Conservation (phyloP, 164 flowering plant genomes). For the Piper longum region DNA sequence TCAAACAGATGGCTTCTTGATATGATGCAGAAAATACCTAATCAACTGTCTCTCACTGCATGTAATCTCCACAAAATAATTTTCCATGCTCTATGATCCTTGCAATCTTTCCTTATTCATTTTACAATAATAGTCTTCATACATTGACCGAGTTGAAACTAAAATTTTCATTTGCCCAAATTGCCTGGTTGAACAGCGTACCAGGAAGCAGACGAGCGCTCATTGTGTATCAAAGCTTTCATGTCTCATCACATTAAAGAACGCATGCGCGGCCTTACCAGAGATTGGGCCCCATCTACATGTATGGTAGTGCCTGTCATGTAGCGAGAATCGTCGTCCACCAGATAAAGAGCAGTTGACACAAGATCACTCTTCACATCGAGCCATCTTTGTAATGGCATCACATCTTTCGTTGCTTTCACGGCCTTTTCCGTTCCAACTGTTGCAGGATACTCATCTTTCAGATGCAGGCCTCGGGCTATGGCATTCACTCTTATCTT, state of each 20-base stretch:
- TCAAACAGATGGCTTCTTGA: too few species aligned
- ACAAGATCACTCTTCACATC: conserved; percentile 62
- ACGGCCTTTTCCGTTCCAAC: conserved; percentile 62
- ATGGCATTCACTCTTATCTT: conserved; percentile 75
- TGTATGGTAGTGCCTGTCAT: conserved; percentile 82
- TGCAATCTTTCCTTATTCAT: too few species aligned
- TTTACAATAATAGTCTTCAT: too few species aligned
- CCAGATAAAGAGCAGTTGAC: conserved; percentile 62
- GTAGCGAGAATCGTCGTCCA: conserved; percentile 75
- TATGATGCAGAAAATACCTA: too few species aligned
- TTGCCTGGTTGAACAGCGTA: too few species aligned
- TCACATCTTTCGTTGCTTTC: conserved; percentile 38
- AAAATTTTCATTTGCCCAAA: too few species aligned
- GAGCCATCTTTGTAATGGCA: conserved; percentile 75
- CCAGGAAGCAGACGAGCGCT: too few species aligned
- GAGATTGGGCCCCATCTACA: conserved; percentile 85
- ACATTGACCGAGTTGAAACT: too few species aligned
- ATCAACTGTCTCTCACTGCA: too few species aligned
- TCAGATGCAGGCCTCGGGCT: conserved; percentile 63
- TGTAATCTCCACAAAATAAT: too few species aligned
- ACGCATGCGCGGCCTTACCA: conserved; percentile 77
- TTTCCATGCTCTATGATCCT: too few species aligned
- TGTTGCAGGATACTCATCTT: conserved; percentile 45
- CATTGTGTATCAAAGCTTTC: too few species aligned
- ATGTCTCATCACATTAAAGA: conserved; percentile 48